Conservation (phyloP, 75 land plant genomes). For the Ceratopteris richardii region DNA sequence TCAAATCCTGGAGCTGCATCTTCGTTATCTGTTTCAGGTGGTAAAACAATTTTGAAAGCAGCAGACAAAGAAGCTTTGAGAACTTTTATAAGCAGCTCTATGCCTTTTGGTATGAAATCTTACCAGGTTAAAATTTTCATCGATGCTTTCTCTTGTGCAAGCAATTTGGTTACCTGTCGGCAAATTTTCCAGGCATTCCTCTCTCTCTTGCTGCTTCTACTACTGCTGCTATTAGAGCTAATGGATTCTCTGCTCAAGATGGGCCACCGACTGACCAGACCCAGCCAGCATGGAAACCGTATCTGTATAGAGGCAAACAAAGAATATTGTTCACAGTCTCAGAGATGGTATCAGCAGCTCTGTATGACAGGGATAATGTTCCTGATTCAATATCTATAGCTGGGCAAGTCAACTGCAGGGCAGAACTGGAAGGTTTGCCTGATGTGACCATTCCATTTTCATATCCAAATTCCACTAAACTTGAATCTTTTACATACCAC, state of each 20-base stretch:
- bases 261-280: slow-evolving; percentile 62
- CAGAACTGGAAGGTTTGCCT: slow-evolving; percentile 94
- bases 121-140: neutral
- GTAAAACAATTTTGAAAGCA: slow-evolving; percentile 37
- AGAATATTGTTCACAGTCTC: slow-evolving; percentile 63
- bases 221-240: slow-evolving; percentile 47
- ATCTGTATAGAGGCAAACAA: slow-evolving; percentile 81
- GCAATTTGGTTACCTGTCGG: too few relatives aligned
- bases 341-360: slow-evolving; percentile 75
- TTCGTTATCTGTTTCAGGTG: slow-evolving; percentile 36
- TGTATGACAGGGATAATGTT: slow-evolving; percentile 94
- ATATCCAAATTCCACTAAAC: slow-evolving; percentile 38
- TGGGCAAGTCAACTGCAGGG: slow-evolving; percentile 89
- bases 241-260: slow-evolving; percentile 71
- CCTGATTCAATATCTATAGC: slow-evolving; percentile 75
- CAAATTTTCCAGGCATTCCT: slow-evolving; percentile 57
- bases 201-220: slow-evolving; percentile 65
- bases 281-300: slow-evolving; percentile 99
- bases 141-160: too few relatives aligned
- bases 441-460: slow-evolving; percentile 72
- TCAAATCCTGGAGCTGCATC: slow-evolving; percentile 41
- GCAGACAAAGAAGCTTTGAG: slow-evolving; percentile 73
- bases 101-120: slow-evolving; percentile 90
- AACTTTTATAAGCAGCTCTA: slow-evolving; percentile 69
- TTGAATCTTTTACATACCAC: slow-evolving; percentile 78